These are phyloP conservation scores for Eleusine coracana DNA, from an alignment of 176 grass and related monocot genomes.

Conservation along the genomic window DNA sequence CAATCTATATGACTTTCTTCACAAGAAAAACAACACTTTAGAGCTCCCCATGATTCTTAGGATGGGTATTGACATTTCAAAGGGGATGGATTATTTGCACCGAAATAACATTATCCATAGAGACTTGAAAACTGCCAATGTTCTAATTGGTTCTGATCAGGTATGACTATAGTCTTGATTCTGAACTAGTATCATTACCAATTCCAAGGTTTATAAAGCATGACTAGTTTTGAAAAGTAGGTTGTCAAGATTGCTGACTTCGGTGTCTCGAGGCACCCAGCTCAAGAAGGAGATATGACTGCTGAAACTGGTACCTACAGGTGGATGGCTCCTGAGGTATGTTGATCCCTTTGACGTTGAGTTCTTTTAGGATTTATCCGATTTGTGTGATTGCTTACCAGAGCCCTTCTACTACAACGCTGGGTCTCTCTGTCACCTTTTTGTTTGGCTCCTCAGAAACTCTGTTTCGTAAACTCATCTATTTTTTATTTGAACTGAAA, in stretches of 20 bases:
- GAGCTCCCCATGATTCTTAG: slow-evolving; percentile 68
- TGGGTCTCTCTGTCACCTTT: background rate
- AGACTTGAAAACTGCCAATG: slow-evolving; percentile 92
- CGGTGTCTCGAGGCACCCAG: slow-evolving; percentile 76
- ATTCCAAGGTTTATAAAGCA: slow-evolving; percentile 36
- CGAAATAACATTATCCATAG: slow-evolving; percentile 91
- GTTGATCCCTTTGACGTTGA: slow-evolving; percentile 14
- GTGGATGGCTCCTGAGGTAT: slow-evolving; percentile 99
- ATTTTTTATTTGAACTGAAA: too few relatives aligned
- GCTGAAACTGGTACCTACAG: slow-evolving; percentile 98
- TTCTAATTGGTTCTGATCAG: slow-evolving; percentile 70
- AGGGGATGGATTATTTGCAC: slow-evolving; percentile 95
- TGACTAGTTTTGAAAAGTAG: slow-evolving; percentile 53
- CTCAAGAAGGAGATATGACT: slow-evolving; percentile 85
- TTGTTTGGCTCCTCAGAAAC: background rate
- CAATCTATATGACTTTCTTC: slow-evolving; percentile 94
- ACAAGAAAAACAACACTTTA: slow-evolving; percentile 65
- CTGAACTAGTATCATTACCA: background rate
- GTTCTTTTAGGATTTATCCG: background rate
- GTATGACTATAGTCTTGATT: slow-evolving; percentile 45
- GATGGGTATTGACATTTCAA: slow-evolving; percentile 82
- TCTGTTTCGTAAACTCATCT: background rate
- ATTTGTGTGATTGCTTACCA: slow-evolving; percentile 5
- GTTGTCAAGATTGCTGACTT: slow-evolving; percentile 95
- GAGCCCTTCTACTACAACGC: background rate